Percentiles rank a stretch among this genome's conserved stretches.
Evolutionary conservation across 805 yeast genomes (phyloP).

Genomic region (Kazachstania martiniae): DNA sequence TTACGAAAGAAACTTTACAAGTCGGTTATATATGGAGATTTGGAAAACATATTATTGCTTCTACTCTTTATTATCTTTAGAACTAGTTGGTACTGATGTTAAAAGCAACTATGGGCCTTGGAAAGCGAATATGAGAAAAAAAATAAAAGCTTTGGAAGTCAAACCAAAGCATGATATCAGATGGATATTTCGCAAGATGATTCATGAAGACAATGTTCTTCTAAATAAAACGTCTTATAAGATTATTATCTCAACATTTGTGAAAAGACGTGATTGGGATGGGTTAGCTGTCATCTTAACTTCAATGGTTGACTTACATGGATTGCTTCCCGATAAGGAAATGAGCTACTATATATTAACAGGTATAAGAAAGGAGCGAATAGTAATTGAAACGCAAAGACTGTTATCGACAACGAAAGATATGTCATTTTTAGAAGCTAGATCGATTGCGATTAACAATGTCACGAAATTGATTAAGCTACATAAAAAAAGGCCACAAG

Average conservation of each 20-base stretch:
- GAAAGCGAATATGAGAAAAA: constrained; percentile 5
- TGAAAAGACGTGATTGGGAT: constrained; percentile 17
- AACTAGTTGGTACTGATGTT: constrained; percentile 7
- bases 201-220: constrained; percentile 13
- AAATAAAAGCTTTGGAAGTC: constrained; percentile 4
- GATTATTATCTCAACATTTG: constrained; percentile 12
- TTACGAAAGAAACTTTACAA: constrained; percentile 9
- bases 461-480: neutral
- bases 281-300: constrained; percentile 14
- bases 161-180: constrained; percentile 9
- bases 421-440: neutral
- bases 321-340: constrained; percentile 6
- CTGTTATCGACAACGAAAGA: neutral
- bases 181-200: constrained; percentile 11
- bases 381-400: constrained; percentile 3
- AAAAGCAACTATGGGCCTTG: constrained; percentile 9
- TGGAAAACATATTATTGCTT: constrained; percentile 23
- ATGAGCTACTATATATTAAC: constrained; percentile 9
- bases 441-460: neutral
- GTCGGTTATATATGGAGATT: constrained; percentile 23
- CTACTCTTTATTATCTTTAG: constrained; percentile 6
- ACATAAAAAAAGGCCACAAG: neutral
- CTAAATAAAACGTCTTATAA: constrained; percentile 11
- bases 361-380: constrained; percentile 15
- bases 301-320: constrained; percentile 10